phyloP scores from a whole-genome alignment of 345 rosid genomes.

The Bruguiera sexangula region DNA sequence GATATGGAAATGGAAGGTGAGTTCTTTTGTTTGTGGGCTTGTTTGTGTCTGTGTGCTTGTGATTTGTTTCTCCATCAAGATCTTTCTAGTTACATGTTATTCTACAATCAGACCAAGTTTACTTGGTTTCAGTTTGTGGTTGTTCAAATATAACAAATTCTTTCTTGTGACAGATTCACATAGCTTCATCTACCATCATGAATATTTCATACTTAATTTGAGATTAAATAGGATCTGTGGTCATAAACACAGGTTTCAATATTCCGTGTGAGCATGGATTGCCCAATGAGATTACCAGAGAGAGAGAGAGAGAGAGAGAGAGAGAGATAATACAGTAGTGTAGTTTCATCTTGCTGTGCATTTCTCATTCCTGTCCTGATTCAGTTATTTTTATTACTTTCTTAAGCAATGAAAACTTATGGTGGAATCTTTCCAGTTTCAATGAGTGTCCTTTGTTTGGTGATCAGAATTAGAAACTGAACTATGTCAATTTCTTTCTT shows the following conservation, averaged over 20 bases:
- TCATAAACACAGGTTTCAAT: not conserved
- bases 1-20: constrained; percentile 94
- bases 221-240: not conserved
- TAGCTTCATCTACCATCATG: too few relatives aligned
- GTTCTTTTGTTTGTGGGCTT: constrained; percentile 18
- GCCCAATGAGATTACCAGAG: too few relatives aligned
- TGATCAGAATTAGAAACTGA: not conserved
- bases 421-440: not conserved
- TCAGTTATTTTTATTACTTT: not conserved
- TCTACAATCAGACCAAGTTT: not conserved
- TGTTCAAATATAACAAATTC: too few relatives aligned
- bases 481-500: not conserved
- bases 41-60: not conserved
- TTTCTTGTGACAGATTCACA: too few relatives aligned
- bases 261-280: not conserved
- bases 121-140: not conserved
- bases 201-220: too few relatives aligned
- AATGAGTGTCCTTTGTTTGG: not conserved
- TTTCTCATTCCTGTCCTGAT: not conserved
- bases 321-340: not conserved
- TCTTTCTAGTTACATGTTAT: too few relatives aligned
- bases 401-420: not conserved
- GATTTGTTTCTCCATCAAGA: not conserved
- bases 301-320: too few relatives aligned
- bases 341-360: not conserved